These are phyloP conservation scores for Rhododendron ovatum DNA, from an alignment of 148 eudicot genomes.

Conservation along the genomic window DNA sequence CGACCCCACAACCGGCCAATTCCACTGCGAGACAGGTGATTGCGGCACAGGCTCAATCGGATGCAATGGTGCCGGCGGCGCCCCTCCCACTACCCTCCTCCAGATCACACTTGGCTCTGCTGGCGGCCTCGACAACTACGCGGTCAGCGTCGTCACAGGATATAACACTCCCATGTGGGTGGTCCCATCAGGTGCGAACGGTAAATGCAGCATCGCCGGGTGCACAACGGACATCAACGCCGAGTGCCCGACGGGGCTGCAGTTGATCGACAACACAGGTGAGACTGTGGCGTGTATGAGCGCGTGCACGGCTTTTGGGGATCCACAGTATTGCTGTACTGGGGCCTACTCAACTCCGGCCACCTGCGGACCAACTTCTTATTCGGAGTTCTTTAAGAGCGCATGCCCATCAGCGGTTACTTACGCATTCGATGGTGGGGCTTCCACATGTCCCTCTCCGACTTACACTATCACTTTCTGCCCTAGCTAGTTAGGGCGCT, in stretches of 20 bases:
- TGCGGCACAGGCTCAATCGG: constrained; percentile 45
- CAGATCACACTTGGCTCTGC: constrained; percentile 67
- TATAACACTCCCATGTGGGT: constrained; percentile 60
- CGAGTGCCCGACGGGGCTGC: constrained; percentile 45
- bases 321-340: constrained; percentile 64
- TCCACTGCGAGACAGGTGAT: constrained; percentile 65
- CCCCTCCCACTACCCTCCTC: constrained; percentile 71
- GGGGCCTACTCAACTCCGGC: constrained; percentile 55
- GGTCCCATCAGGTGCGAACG: constrained; percentile 43
- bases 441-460: constrained; percentile 59
- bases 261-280: constrained; percentile 12
- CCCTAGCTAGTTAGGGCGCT: constrained; percentile 22
- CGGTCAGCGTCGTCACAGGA: constrained; percentile 80
- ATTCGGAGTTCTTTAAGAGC: constrained; percentile 56
- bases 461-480: constrained; percentile 71
- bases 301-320: constrained; percentile 78
- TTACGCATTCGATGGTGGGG: constrained; percentile 79
- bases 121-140: constrained; percentile 59
- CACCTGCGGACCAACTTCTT: constrained; percentile 56
- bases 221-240: constrained; percentile 54
- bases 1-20: constrained; percentile 30
- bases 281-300: constrained; percentile 58
- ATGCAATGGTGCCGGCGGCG: constrained; percentile 54
- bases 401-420: constrained; percentile 73
- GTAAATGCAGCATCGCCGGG: constrained; percentile 45